Evolutionary conservation across 106 monocot genomes (phyloP).

Genomic region (Dendrobium officinale): DNA sequence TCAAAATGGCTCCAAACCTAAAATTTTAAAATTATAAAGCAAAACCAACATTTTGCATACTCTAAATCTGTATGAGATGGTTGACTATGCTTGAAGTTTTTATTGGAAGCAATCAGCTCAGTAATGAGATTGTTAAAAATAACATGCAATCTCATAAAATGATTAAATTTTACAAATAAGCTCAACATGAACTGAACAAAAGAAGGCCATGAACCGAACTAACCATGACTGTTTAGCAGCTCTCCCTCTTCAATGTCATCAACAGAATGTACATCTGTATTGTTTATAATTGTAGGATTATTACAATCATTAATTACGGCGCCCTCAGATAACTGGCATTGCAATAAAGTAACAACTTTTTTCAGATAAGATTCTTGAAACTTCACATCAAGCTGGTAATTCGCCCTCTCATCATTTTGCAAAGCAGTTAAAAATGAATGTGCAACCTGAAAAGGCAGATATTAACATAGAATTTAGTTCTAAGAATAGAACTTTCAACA

Average conservation of each 20-base stretch:
- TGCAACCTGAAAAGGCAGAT: conserved; percentile 62
- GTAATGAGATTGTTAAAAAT: background rate
- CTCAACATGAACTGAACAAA: background rate
- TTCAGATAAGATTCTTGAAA: conserved; percentile 96
- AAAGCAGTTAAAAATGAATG: conserved; percentile 86
- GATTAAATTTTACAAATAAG: background rate
- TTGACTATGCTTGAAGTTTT: background rate
- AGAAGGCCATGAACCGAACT: conserved; percentile 9
- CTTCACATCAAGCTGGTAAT: conserved; percentile 94
- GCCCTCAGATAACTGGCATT: conserved; percentile 91
- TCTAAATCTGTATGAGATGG: too few species aligned
- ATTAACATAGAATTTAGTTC: conserved; percentile 5
- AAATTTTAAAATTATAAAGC: background rate
- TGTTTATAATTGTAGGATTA: conserved; percentile 13
- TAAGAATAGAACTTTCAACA: conserved; percentile 8
- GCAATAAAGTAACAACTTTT: conserved; percentile 69
- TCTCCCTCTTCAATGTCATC: conserved; percentile 97
- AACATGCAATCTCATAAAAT: background rate
- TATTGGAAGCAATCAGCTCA: background rate
- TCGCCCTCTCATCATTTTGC: conserved; percentile 94
- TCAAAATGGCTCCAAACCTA: background rate
- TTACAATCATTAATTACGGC: conserved; percentile 35
- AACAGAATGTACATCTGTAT: conserved; percentile 12
- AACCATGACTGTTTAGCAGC: conserved; percentile 78
- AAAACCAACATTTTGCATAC: background rate